phyloP scores from a whole-genome alignment of 2,329 filamentous ascomycete species.

The Orbilia blumenaviensis region DNA sequence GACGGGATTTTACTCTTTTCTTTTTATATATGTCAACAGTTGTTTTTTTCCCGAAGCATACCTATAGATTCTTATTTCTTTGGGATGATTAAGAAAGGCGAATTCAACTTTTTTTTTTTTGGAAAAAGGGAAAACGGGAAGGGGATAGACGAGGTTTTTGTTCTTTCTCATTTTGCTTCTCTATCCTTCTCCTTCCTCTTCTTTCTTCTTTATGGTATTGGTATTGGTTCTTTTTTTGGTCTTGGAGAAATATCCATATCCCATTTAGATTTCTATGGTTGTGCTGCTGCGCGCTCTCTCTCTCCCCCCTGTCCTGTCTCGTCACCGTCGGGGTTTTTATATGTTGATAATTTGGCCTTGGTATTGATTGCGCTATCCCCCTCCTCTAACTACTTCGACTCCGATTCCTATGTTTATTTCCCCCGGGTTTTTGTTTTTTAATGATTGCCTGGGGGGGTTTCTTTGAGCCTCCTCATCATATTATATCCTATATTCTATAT shows the following conservation, averaged over 20 bases:
- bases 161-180: conserved; percentile 8
- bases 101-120: not conserved
- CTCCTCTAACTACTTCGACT: not conserved
- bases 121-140: conserved; percentile 5
- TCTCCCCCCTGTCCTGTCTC: no score
- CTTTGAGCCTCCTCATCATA: no score
- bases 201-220: not conserved
- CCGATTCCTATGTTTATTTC: no score
- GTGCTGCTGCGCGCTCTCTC: no score
- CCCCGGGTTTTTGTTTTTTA: not conserved
- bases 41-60: not conserved
- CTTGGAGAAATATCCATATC: not conserved
- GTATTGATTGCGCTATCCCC: not conserved
- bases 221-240: not conserved
- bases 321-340: not conserved
- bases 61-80: conserved; percentile 31
- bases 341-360: conserved; percentile 15
- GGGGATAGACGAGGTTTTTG: conserved; percentile 23
- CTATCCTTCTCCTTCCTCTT: conserved; percentile 2
- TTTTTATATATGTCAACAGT: no score
- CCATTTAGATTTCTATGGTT: conserved; percentile 42
- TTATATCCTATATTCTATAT: not conserved
- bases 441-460: no score
- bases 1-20: not conserved
- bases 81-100: conserved; percentile 11